Conservation (phyloP, 345 rosid species). For the Eucalyptus microcorys region DNA sequence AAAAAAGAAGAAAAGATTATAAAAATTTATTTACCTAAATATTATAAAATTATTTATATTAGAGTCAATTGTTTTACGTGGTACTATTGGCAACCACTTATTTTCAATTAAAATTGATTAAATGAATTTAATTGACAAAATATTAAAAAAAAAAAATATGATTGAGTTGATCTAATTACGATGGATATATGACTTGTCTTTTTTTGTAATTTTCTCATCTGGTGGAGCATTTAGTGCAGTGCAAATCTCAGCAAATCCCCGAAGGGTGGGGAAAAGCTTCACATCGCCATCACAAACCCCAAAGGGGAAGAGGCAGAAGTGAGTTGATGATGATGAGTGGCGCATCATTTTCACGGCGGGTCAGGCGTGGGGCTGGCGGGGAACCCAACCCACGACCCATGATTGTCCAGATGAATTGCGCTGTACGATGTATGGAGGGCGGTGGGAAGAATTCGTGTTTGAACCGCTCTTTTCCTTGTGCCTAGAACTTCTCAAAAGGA, state of each 20-base stretch:
- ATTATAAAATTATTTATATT: no score
- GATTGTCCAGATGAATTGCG: background rate
- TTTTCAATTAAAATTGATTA: no score
- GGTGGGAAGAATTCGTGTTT: background rate
- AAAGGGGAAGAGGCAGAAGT: background rate
- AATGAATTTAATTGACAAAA: no score
- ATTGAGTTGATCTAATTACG: background rate
- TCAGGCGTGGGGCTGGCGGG: background rate
- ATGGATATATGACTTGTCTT: no score
- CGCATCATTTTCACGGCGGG: background rate
- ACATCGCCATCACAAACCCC: background rate
- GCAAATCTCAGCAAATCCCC: background rate
- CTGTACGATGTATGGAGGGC: background rate
- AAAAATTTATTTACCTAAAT: no score
- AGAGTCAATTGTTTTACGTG: background rate
- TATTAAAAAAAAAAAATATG: no score
- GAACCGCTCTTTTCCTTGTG: background rate
- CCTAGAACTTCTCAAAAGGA: background rate
- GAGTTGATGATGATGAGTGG: background rate
- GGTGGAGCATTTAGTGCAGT: background rate
- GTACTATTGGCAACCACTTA: rapidly evolving
- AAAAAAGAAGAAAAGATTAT: no score
- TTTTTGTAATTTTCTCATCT: background rate
- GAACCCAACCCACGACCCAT: background rate
- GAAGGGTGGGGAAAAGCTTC: background rate